phyloP scores from a whole-genome alignment of 2,329 filamentous ascomycete species.

The Colletotrichum sp. region DNA sequence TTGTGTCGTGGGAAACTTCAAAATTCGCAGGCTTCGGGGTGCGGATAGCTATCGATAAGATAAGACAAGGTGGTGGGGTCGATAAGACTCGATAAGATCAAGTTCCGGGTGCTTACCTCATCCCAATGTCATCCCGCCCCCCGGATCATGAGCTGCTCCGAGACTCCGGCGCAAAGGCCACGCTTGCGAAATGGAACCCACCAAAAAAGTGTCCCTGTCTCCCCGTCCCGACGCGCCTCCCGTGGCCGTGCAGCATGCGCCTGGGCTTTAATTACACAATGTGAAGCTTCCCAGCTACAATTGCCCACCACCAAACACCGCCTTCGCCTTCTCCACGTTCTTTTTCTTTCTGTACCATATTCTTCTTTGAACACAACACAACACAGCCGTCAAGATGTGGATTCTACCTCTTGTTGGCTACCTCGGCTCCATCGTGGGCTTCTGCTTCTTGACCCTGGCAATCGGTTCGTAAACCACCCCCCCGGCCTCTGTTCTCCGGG shows the following conservation, averaged over 20 bases:
- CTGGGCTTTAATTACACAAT: neutral
- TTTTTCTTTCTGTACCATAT: neutral
- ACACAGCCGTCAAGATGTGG: conserved; percentile 73
- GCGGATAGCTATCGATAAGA: conserved; percentile 18
- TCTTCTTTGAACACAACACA: neutral
- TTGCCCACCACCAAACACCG: neutral
- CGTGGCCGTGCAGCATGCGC: neutral
- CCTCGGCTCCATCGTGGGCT: conserved; percentile 83
- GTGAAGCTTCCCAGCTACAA: neutral
- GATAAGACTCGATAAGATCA: neutral
- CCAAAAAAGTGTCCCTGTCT: neutral
- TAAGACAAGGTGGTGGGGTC: neutral
- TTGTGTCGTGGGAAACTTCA: conserved; percentile 17
- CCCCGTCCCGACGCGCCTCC: neutral
- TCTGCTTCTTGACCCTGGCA: conserved; percentile 91
- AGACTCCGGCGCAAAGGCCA: conserved; percentile 18
- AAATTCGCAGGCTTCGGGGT: conserved; percentile 10
- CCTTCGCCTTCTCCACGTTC: neutral
- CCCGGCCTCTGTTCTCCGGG: neutral
- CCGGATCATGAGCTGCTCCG: conserved; percentile 5
- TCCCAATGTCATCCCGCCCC: neutral
- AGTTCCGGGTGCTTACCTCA: neutral
- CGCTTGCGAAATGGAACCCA: conserved; percentile 12
- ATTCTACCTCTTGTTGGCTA: conserved; percentile 93
- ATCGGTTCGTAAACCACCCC: conserved; percentile 68